These are phyloP conservation scores for Stemphylium lycopersici DNA, from an alignment of 2,329 filamentous ascomycete species.

Conservation along the genomic window DNA sequence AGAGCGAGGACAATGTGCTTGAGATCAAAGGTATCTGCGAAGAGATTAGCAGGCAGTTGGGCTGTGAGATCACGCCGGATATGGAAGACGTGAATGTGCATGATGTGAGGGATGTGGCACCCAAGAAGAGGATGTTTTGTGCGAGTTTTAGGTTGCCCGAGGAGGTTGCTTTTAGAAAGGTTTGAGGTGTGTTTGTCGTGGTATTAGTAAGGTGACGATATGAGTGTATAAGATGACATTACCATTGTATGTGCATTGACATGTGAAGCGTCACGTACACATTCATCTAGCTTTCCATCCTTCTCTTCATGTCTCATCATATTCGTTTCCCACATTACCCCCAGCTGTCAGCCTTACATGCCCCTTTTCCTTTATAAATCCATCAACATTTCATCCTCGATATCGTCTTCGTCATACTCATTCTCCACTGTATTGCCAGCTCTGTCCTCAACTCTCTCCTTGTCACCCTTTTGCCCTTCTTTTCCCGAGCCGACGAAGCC, in stretches of 20 bases:
- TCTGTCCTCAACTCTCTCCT: slow-evolving; percentile 3
- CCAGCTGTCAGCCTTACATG: too few species aligned
- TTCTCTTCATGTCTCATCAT: neutral
- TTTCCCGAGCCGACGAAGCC: neutral
- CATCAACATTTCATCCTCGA: slow-evolving; percentile 38
- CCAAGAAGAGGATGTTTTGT: slow-evolving; percentile 96
- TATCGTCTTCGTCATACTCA: slow-evolving; percentile 6
- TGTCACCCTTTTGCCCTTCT: slow-evolving; percentile 1
- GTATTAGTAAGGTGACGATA: too few species aligned
- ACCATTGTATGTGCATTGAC: too few species aligned
- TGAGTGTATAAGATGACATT: too few species aligned
- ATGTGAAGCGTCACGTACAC: neutral
- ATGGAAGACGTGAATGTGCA: slow-evolving; percentile 63
- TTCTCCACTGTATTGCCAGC: neutral
- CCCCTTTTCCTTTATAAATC: slow-evolving; percentile 15
- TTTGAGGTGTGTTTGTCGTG: too few species aligned
- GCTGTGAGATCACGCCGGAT: slow-evolving; percentile 62
- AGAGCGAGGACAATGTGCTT: slow-evolving; percentile 74
- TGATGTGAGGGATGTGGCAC: slow-evolving; percentile 84
- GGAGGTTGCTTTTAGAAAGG: slow-evolving; percentile 75
- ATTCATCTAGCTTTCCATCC: neutral
- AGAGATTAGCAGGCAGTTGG: slow-evolving; percentile 67
- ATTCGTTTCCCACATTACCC: neutral
- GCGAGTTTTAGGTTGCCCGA: slow-evolving; percentile 85
- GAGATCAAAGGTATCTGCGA: slow-evolving; percentile 66